Conservation (phyloP, 352 stramenopile species). For the Pythium scleroteichum region DNA sequence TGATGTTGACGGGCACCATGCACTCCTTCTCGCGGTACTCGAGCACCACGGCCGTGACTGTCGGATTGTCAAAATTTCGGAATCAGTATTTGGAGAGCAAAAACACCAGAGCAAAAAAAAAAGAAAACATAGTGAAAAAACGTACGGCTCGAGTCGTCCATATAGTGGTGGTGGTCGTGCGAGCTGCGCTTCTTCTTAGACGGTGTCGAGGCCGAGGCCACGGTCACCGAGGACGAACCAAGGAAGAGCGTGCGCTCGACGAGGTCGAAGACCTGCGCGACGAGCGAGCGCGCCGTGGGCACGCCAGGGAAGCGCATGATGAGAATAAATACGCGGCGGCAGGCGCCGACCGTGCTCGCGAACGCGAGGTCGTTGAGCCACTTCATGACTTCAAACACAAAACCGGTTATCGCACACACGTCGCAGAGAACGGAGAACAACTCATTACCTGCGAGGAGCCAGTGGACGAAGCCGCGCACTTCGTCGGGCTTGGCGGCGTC, state of each 20-base stretch:
- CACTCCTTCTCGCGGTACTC: slow-evolving; percentile 88
- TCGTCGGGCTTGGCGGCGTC: slow-evolving; percentile 55
- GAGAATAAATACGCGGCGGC: slow-evolving; percentile 70
- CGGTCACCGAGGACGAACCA: background rate
- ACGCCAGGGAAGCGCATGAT: slow-evolving; percentile 77
- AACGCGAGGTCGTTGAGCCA: slow-evolving; percentile 63
- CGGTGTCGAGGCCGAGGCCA: slow-evolving; percentile 29
- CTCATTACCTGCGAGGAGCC: slow-evolving; percentile 46
- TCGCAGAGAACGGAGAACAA: background rate
- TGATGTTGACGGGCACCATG: slow-evolving; percentile 80
- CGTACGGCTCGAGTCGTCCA: slow-evolving; percentile 67
- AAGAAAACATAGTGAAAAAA: slow-evolving; percentile 13
- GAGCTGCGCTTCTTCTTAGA: slow-evolving; percentile 19
- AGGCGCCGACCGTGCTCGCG: slow-evolving; percentile 50
- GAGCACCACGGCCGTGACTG: slow-evolving; percentile 83
- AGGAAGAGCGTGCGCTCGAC: slow-evolving; percentile 66
- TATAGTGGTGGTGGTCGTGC: slow-evolving; percentile 49
- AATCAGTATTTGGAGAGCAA: background rate
- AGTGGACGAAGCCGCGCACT: slow-evolving; percentile 68
- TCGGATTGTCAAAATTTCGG: background rate
- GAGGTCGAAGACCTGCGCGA: slow-evolving; percentile 67
- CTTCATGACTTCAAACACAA: slow-evolving; percentile 35
- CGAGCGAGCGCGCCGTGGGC: slow-evolving; percentile 63
- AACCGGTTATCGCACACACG: background rate
- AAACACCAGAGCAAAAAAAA: slow-evolving; percentile 1